These are phyloP conservation scores for Angomonas ambiguus DNA, from an alignment of 208 protist species.

Conservation along the genomic window DNA sequence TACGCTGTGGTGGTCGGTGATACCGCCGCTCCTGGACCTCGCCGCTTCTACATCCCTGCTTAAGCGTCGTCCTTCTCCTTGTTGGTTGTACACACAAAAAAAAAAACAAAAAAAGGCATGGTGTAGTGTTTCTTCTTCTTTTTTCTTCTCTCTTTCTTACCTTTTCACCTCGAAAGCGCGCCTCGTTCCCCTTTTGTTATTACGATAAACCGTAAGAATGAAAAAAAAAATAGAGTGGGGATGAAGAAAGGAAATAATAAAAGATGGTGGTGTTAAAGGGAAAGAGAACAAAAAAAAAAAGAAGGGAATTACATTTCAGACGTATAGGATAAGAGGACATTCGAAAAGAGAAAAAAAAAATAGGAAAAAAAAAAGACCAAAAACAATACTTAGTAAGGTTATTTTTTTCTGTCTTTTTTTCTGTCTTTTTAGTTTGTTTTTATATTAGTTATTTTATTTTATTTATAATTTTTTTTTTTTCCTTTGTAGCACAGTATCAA, in stretches of 20 bases:
- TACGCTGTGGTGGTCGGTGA: conserved; percentile 69
- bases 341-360: conserved; percentile 10
- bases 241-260: too few relatives aligned
- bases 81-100: neutral
- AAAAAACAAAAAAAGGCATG: neutral
- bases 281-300: neutral
- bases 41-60: conserved; percentile 79
- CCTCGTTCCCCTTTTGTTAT: conserved; percentile 9
- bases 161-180: conserved; percentile 3
- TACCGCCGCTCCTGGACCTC: conserved; percentile 42
- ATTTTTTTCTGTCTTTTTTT: too few relatives aligned
- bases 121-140: conserved; percentile 14
- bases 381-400: neutral
- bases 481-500: neutral
- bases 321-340: too few relatives aligned
- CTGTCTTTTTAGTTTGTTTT: conserved; percentile 17
- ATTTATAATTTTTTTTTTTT: conserved; percentile 12
- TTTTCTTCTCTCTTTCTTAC: conserved; percentile 17
- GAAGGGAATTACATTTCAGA: too few relatives aligned
- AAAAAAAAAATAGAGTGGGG: too few relatives aligned
- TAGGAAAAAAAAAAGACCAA: neutral
- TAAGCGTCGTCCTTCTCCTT: conserved; percentile 17
- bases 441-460: conserved; percentile 12
- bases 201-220: too few relatives aligned
- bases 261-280: too few relatives aligned